Evolutionary conservation across 768 basidiomycete species (phyloP).

Genomic region (Kwoniella dendrophila): DNA sequence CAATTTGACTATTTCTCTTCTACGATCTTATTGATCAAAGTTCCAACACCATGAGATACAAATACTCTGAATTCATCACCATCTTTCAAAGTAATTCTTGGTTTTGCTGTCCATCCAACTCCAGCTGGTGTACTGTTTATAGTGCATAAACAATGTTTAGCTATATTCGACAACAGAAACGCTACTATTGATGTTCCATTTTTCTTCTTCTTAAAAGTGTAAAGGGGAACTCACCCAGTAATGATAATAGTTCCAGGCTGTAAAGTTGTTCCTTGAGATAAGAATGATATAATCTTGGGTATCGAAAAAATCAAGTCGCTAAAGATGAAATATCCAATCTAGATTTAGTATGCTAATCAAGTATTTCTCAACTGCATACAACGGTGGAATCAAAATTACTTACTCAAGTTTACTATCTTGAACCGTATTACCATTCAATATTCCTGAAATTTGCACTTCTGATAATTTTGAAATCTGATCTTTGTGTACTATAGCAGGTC

Average conservation of each 20-base stretch:
- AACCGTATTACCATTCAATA: constrained; percentile 67
- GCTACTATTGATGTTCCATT: background rate
- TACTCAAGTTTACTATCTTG: constrained; percentile 82
- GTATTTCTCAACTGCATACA: no score
- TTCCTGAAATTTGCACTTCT: constrained; percentile 64
- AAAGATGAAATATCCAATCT: no score
- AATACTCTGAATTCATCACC: constrained; percentile 67
- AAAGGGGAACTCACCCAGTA: constrained; percentile 54
- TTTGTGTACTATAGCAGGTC: constrained; percentile 76
- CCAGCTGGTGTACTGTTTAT: constrained; percentile 68
- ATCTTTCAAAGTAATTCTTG: constrained; percentile 68
- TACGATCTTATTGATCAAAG: constrained; percentile 73
- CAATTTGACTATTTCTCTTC: constrained; percentile 62
- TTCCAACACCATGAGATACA: constrained; percentile 55
- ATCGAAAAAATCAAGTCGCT: constrained; percentile 83
- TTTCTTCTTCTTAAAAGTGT: no score
- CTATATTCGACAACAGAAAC: background rate
- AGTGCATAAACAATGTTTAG: background rate
- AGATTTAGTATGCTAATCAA: no score
- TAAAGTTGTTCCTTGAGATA: constrained; percentile 57
- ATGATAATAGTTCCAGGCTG: constrained; percentile 56
- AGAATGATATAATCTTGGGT: constrained; percentile 63
- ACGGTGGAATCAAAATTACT: no score
- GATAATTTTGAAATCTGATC: constrained; percentile 69
- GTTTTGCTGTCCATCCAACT: constrained; percentile 72